Conservation (phyloP, 257 asterid species). For the Gardenia jasminoides region DNA sequence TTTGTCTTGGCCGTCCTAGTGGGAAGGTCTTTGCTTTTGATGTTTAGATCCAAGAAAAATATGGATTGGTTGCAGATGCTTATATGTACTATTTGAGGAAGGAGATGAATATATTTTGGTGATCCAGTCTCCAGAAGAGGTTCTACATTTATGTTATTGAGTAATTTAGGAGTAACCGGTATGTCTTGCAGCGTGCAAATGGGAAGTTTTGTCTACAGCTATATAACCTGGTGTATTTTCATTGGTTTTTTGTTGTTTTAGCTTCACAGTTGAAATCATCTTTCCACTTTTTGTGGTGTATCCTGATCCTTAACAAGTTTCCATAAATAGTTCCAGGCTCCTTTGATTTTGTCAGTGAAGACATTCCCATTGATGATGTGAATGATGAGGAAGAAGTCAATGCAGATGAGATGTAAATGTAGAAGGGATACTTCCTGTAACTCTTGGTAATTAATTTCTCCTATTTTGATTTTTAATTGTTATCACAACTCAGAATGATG, state of each 20-base stretch:
- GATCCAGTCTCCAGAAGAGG: not conserved
- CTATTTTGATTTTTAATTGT: not conserved
- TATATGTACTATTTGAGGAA: not conserved
- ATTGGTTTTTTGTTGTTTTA: constrained; percentile 10
- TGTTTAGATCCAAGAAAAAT: not conserved
- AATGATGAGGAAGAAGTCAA: constrained; percentile 48
- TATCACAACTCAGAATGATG: not conserved
- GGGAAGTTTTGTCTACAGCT: constrained; percentile 8
- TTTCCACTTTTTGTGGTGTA: constrained; percentile 8
- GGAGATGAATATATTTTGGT: not conserved
- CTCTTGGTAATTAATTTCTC: constrained; percentile 9
- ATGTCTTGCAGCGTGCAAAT: not conserved
- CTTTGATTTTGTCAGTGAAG: constrained; percentile 39
- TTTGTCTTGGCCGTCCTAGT: not conserved
- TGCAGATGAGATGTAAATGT: constrained; percentile 21
- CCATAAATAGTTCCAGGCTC: constrained; percentile 36
- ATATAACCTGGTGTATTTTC: not conserved
- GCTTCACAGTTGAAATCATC: constrained; percentile 1
- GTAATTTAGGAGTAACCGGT: not conserved
- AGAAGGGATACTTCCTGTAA: not conserved
- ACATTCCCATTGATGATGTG: constrained; percentile 61
- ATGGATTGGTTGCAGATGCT: not conserved
- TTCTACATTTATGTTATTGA: not conserved
- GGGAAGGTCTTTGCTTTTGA: not conserved
- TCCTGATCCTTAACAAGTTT: constrained; percentile 10